These are phyloP conservation scores for Epichloe uncinata DNA, from an alignment of 2,329 filamentous ascomycete species.

Conservation along the genomic window DNA sequence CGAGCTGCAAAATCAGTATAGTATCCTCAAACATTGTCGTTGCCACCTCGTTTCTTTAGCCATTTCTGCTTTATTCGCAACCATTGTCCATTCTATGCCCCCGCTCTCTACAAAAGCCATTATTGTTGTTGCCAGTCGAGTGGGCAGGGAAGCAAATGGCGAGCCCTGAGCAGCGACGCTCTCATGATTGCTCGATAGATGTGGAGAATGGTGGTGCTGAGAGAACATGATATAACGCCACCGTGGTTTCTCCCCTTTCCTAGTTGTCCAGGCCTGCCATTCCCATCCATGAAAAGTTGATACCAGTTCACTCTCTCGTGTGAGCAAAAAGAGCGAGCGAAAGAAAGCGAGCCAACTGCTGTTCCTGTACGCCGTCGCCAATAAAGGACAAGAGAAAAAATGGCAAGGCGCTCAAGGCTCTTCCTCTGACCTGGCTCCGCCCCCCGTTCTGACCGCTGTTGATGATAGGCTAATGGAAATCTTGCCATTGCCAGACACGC, in stretches of 20 bases:
- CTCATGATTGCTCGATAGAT: background rate
- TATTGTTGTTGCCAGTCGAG: background rate
- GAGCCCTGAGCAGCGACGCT: background rate
- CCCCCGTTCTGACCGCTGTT: slow-evolving; percentile 28
- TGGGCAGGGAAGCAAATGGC: background rate
- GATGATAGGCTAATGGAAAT: slow-evolving; percentile 46
- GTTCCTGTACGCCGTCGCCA: slow-evolving; percentile 10
- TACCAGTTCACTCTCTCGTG: background rate
- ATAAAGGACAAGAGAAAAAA: background rate
- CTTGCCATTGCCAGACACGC: slow-evolving; percentile 30
- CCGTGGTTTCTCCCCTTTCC: background rate
- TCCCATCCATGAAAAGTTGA: background rate
- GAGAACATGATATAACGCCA: background rate
- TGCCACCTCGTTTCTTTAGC: background rate
- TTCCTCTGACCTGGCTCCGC: slow-evolving; percentile 25
- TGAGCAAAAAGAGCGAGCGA: background rate
- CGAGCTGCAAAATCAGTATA: background rate
- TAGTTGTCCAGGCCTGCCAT: background rate
- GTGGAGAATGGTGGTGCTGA: background rate
- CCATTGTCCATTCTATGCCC: background rate
- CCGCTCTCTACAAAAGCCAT: background rate
- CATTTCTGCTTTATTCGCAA: background rate
- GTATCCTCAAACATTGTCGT: background rate
- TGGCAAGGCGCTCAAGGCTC: slow-evolving; percentile 16
- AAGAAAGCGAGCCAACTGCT: background rate